phyloP scores from a whole-genome alignment of 2,329 filamentous ascomycete species.

The Apiospora malaysiana region DNA sequence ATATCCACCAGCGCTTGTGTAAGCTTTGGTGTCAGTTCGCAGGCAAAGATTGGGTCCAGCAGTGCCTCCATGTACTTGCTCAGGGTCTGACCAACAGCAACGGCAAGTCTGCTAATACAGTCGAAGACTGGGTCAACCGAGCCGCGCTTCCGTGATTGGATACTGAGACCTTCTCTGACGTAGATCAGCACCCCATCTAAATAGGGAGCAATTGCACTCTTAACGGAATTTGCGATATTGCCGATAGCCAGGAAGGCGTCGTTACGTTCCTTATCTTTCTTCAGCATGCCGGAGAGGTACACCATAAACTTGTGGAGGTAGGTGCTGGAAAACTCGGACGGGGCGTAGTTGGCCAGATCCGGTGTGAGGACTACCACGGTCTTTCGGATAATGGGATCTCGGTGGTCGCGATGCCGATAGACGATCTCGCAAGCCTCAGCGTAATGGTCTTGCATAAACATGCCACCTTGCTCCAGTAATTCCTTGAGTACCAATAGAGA shows the following conservation, averaged over 20 bases:
- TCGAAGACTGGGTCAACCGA: conserved; percentile 86
- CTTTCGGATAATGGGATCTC: conserved; percentile 83
- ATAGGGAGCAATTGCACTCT: conserved; percentile 92
- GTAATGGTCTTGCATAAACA: conserved; percentile 99
- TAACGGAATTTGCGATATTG: conserved; percentile 94
- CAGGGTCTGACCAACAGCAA: conserved; percentile 92
- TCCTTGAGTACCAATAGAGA: conserved; percentile 92
- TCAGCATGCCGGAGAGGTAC: conserved; percentile 90
- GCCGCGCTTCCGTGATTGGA: conserved; percentile 72
- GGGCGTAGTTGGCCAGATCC: conserved; percentile 89
- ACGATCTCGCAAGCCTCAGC: conserved; percentile 92
- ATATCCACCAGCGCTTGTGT: conserved; percentile 97
- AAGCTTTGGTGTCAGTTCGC: conserved; percentile 89
- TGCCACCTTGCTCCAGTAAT: conserved; percentile 90
- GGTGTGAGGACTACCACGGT: conserved; percentile 93
- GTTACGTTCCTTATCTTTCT: conserved; percentile 93
- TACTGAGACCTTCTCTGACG: conserved; percentile 86
- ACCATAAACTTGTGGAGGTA: conserved; percentile 98
- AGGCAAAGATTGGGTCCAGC: conserved; percentile 95
- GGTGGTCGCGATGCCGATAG: conserved; percentile 89
- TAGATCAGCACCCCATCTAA: conserved; percentile 93
- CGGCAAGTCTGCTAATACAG: conserved; percentile 94
- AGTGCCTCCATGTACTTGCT: conserved; percentile 98
- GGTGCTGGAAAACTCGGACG: conserved; percentile 83
- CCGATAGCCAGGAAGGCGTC: conserved; percentile 95